These are phyloP conservation scores for Yamadazyma oceani DNA, from an alignment of 1,139 yeast genomes.

Conservation along the genomic window DNA sequence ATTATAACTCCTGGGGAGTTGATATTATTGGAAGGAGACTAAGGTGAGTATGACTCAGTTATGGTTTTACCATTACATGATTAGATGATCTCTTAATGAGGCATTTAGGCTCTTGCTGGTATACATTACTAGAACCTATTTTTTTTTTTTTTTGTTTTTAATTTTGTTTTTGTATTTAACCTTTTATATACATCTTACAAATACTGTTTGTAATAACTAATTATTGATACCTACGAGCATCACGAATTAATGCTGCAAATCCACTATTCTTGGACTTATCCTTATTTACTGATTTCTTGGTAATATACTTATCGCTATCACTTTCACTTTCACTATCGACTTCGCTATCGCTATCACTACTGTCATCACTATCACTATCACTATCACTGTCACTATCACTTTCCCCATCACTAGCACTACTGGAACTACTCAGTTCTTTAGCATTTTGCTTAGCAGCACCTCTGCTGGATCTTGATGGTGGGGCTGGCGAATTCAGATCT, in stretches of 20 bases:
- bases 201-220: too few species aligned
- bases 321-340: slow-evolving; percentile 23
- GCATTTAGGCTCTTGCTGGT: too few species aligned
- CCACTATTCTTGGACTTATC: slow-evolving; percentile 38
- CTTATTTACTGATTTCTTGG: slow-evolving; percentile 25
- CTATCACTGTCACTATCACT: slow-evolving; percentile 13
- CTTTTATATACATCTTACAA: not conserved
- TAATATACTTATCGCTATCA: slow-evolving; percentile 14
- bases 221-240: slow-evolving; percentile 27
- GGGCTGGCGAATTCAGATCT: slow-evolving; percentile 32
- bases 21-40: slow-evolving; percentile 26
- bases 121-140: too few species aligned
- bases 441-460: too few species aligned
- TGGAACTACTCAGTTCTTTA: too few species aligned
- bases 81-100: too few species aligned
- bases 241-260: slow-evolving; percentile 54
- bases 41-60: slow-evolving; percentile 5
- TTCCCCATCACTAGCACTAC: slow-evolving; percentile 11
- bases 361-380: slow-evolving; percentile 17
- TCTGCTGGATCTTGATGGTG: slow-evolving; percentile 7
- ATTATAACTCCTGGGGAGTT: slow-evolving; percentile 28
- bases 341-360: slow-evolving; percentile 21
- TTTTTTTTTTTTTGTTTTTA: not conserved
- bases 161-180: not conserved
- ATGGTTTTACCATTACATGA: too few species aligned